Evolutionary conservation across 2,329 filamentous ascomycete genomes (phyloP), one percentile per base, ranked within the genome.

Genomic region (Fusarium lateritium): DNA sequence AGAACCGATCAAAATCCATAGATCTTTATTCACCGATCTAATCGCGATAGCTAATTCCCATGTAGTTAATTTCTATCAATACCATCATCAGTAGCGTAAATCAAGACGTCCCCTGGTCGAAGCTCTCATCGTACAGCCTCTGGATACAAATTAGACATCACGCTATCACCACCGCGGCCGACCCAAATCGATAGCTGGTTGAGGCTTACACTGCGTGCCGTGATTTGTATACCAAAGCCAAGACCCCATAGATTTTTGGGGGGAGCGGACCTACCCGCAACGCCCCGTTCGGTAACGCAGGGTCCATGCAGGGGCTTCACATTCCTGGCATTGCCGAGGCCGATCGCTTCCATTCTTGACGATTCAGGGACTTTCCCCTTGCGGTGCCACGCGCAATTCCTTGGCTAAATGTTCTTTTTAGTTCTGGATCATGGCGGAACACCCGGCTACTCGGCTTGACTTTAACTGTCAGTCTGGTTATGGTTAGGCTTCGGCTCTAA

Each of bases 221-320:
- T 28, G 2, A 28, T 28, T 28, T 28, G 26, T 28, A 28, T 9
- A 28, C 3, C 26, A 34, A n/a, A n/a, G 28, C 19, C 6, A 19
- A 22, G 5, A 28, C 42, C 21, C 44, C 26, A 34, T 14, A 19
- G 28, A 17, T 15, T 17, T 17, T 17, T 9, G 3, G 24, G 17
- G 21, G 39, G 39, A 60, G 19, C 45, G 58, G 58, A 56, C 33
- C 39, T 45, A 53, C 58, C 58, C 58, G 56, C 15, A 21, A 28
- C 39, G 42, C 19, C 19, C 19, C 19, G 19, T 19, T 19, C 19
- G 19, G 40, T n/a, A 54, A 34, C 17, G 19, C 34, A 22, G 11
- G 22, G 21, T n/a, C 19, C 1, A 28, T 28, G 19, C 19, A 19
- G 19, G 19, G 26, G 26, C 10, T 39, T 7, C 17, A 14, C 58